Percentiles rank a stretch among this genome's conserved stretches.
Conservation (phyloP, 2,329 filamentous ascomycete species). For the Clarireedia hainanense region DNA sequence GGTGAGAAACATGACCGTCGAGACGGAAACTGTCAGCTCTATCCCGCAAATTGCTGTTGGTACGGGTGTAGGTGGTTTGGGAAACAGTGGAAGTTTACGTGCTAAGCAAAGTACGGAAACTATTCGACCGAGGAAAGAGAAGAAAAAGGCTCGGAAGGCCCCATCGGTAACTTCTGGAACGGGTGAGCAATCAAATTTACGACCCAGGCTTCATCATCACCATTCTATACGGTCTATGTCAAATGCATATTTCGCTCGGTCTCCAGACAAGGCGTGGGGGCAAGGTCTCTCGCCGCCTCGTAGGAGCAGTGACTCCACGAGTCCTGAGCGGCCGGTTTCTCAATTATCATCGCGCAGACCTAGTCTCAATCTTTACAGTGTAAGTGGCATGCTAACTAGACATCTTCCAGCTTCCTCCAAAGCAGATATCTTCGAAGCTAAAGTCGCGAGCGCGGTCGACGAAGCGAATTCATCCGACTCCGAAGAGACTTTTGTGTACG, state of each 20-base stretch:
- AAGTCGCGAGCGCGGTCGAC: constrained; percentile 91
- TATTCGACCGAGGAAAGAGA: constrained; percentile 88
- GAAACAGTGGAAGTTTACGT: constrained; percentile 65
- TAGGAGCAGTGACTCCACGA: constrained; percentile 20
- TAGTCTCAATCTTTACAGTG: constrained; percentile 32
- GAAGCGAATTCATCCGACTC: constrained; percentile 95
- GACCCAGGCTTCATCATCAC: constrained; percentile 34
- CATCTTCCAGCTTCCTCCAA: constrained; percentile 70
- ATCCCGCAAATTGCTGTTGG: constrained; percentile 76
- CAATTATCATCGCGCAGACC: constrained; percentile 30
- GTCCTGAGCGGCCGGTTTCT: constrained; percentile 21
- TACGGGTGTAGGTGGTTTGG: constrained; percentile 55
- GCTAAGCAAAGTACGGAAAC: constrained; percentile 91
- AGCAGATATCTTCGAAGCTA: constrained; percentile 96
- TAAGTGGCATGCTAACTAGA: constrained; percentile 40
- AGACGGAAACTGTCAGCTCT: constrained; percentile 91
- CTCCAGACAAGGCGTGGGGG: constrained; percentile 18
- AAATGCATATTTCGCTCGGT: constrained; percentile 14
- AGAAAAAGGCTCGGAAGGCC: constrained; percentile 71
- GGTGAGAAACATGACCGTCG: constrained; percentile 87
- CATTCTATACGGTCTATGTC: constrained; percentile 23
- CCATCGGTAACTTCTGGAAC: constrained; percentile 62
- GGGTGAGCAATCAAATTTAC: constrained; percentile 48
- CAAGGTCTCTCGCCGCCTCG: constrained; percentile 22
- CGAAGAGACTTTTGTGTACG: constrained; percentile 97